These are phyloP conservation scores for Zasmidium cellare DNA, from an alignment of 2,329 filamentous ascomycete species.

Conservation along the genomic window DNA sequence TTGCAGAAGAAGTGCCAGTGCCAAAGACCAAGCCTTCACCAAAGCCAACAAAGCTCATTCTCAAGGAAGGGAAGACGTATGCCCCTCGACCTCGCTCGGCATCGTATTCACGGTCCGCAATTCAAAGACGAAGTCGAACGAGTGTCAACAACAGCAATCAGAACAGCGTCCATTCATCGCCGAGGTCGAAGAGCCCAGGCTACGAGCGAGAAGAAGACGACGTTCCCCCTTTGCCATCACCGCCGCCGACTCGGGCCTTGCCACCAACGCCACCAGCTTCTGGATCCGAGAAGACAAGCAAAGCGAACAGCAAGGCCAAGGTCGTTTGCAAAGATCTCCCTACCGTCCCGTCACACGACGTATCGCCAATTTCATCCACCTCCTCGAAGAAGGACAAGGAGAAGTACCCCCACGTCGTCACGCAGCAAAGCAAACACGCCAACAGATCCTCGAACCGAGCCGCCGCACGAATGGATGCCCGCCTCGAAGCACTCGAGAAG, in stretches of 20 bases:
- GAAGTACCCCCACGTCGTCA: slow-evolving; percentile 24
- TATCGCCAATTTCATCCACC: slow-evolving; percentile 19
- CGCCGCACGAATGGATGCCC: slow-evolving; percentile 30
- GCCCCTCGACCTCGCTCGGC: slow-evolving; percentile 34
- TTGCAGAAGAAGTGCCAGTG: slow-evolving; percentile 36
- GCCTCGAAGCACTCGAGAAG: slow-evolving; percentile 40
- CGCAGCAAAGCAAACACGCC: slow-evolving; percentile 18
- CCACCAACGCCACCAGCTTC: slow-evolving; percentile 37
- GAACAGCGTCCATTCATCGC: slow-evolving; percentile 20
- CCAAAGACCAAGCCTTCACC: slow-evolving; percentile 25
- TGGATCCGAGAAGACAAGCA: slow-evolving; percentile 28
- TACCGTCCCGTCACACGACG: slow-evolving; percentile 23
- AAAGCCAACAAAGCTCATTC: slow-evolving; percentile 31
- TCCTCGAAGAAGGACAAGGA: too few species aligned
- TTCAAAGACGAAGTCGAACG: slow-evolving; percentile 24
- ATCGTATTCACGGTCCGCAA: slow-evolving; percentile 25
- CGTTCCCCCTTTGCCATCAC: slow-evolving; percentile 33
- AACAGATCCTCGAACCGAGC: slow-evolving; percentile 13
- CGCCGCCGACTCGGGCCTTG: slow-evolving; percentile 33
- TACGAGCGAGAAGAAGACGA: slow-evolving; percentile 17
- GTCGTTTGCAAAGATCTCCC: slow-evolving; percentile 25
- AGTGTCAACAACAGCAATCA: slow-evolving; percentile 12
- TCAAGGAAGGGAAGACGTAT: slow-evolving; percentile 30
- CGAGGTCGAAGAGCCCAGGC: slow-evolving; percentile 15
- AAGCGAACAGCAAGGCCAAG: slow-evolving; percentile 13